A percentile compares a stretch with the other conserved stretches of the same genome.
These are phyloP conservation scores for Penicillium canescens DNA, from an alignment of 495 filamentous ascomycete genomes.

Conservation along the genomic window DNA sequence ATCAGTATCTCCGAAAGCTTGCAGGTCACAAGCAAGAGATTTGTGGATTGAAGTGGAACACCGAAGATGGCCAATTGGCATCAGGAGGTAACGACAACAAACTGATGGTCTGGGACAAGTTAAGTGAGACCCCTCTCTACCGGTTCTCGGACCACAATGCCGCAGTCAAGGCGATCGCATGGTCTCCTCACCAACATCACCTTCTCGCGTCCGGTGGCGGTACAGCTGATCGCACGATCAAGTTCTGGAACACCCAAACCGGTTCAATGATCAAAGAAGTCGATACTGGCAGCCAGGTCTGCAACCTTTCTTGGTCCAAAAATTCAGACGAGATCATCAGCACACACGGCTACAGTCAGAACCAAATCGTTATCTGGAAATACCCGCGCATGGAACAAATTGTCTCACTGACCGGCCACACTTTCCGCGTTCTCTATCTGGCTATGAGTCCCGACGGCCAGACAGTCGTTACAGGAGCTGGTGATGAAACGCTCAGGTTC, in stretches of 20 bases:
- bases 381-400: slow-evolving; percentile 98
- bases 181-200: slow-evolving; percentile 93
- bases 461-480: slow-evolving; percentile 91
- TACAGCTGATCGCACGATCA: slow-evolving; percentile 92
- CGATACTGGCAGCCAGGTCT: slow-evolving; percentile 95
- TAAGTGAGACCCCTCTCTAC: slow-evolving; percentile 81
- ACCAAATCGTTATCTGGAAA: slow-evolving; percentile 98
- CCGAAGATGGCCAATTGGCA: slow-evolving; percentile 91
- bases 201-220: slow-evolving; percentile 95
- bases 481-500: slow-evolving; percentile 93
- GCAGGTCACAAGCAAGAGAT: slow-evolving; percentile 96
- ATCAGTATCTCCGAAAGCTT: slow-evolving; percentile 82
- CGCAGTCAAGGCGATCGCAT: slow-evolving; percentile 97
- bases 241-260: slow-evolving; percentile 93
- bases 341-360: slow-evolving; percentile 96
- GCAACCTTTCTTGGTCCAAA: slow-evolving; percentile 93
- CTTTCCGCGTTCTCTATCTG: slow-evolving; percentile 91
- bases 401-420: slow-evolving; percentile 91
- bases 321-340: slow-evolving; percentile 96
- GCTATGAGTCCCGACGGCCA: slow-evolving; percentile 96
- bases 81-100: slow-evolving; percentile 98
- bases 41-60: slow-evolving; percentile 97
- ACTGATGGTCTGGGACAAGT: slow-evolving; percentile 95
- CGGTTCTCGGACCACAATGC: slow-evolving; percentile 92
- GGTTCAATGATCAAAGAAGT: slow-evolving; percentile 77